Base-by-base conservation (phyloP, 495 filamentous ascomycete genomes). In the Daldinia vernicosa region DNA sequence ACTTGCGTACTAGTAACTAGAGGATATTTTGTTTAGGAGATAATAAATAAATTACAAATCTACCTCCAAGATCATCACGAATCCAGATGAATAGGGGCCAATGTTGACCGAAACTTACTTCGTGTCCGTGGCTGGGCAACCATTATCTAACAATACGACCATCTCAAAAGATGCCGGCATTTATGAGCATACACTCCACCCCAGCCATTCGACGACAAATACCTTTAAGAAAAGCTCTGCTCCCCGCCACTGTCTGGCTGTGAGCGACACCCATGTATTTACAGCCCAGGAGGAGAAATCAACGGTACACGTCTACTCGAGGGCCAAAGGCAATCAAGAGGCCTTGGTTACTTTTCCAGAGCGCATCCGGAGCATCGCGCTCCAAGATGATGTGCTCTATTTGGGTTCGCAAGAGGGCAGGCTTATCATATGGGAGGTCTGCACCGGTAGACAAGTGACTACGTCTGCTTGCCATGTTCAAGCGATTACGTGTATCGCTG, bases 171-270 rank as follows among this genome's bases (percentile, higher is more conserved):
- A 95, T 80, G 89, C 90, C 27, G 92, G 91, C 54, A 91, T 98
- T 73, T 94, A 94, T 80, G 80, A 94, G 67, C 91, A 97, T 74
- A 91, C 92, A 64, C 85, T 93, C 69, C 91, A 93, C 73, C 92
- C 94, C 53, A 82, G 88, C 53, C 86, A 89, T 61, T 84, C 87
- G 6, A 85, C 92, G 69, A 90, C 89, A 74, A 84, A 86, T 65
- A 88, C 88, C 68, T 96, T 97, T 86, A 98, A 97, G 86, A 97
- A 97, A 82, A 97, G 92, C 81, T 93, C 92, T 33, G 90, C 91
- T 7, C 83, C 89, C 24, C 81, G 86, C 51, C 92, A 94, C 79
- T 90, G 92, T 67, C 81, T 99, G 27, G 95, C 92, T 32, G 86
- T 93, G 64, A 97, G 87, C 76, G 84, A 88, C 40, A 89, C 90